Evolutionary conservation across 1,284 basidiomycete genomes (phyloP).

Genomic region (Dichomitus squalens): DNA sequence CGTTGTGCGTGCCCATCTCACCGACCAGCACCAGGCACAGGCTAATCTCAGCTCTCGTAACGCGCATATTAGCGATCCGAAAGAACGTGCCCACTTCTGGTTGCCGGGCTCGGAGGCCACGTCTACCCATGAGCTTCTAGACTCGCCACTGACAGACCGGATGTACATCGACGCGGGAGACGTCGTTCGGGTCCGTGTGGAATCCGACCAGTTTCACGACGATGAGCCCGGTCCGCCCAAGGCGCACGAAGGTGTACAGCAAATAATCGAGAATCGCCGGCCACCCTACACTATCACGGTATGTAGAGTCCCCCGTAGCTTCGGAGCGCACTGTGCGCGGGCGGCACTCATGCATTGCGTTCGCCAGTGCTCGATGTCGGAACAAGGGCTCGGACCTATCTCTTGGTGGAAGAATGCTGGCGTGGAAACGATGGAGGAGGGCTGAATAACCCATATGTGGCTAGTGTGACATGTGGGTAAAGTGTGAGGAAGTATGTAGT

Average conservation of each 20-base stretch:
- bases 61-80: slow-evolving; percentile 79
- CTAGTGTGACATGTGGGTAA: no score
- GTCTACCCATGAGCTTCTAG: slow-evolving; percentile 65
- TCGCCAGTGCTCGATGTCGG: slow-evolving; percentile 81
- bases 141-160: slow-evolving; percentile 66
- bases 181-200: slow-evolving; percentile 85
- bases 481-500: no score
- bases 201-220: slow-evolving; percentile 89
- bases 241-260: slow-evolving; percentile 66
- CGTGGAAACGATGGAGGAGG: slow-evolving; percentile 42
- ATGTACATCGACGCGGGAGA: slow-evolving; percentile 89
- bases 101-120: slow-evolving; percentile 61
- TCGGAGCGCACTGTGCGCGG: neutral
- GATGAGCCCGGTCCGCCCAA: slow-evolving; percentile 87
- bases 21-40: neutral
- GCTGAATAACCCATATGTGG: slow-evolving; percentile 16
- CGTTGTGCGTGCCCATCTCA: slow-evolving; percentile 59
- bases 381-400: slow-evolving; percentile 84
- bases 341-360: neutral
- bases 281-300: slow-evolving; percentile 80
- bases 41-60: slow-evolving; percentile 5
- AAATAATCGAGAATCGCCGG: slow-evolving; percentile 51
- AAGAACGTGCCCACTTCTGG: slow-evolving; percentile 85
- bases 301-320: slow-evolving; percentile 33
- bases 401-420: slow-evolving; percentile 69